Percentiles rank a stretch among this genome's conserved stretches.
Evolutionary conservation across 805 yeast species (phyloP).

Genomic region (Cyberlindnera misumaiensis): DNA sequence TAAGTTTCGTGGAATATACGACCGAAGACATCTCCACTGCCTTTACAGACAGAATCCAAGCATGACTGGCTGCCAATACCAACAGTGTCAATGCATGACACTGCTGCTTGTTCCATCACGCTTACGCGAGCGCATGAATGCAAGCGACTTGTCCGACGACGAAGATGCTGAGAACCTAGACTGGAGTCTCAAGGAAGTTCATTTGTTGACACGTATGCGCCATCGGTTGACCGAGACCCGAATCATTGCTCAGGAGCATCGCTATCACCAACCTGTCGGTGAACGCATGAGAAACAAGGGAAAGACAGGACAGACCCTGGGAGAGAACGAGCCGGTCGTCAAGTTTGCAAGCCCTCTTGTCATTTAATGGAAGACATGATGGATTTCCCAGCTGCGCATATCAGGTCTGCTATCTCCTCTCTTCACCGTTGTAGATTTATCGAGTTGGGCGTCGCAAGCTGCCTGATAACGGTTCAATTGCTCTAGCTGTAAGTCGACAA

Average conservation of each 20-base stretch:
- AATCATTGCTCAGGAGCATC: constrained; percentile 2
- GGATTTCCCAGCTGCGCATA: constrained; percentile 35
- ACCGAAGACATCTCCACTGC: constrained; percentile 23
- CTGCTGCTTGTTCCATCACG: constrained; percentile 13
- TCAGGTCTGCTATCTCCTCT: constrained; percentile 24
- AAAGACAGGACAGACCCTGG: too few species aligned
- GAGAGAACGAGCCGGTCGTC: not conserved
- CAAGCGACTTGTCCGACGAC: not conserved
- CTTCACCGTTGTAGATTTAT: not conserved
- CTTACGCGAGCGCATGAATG: constrained; percentile 2
- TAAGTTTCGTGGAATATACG: constrained; percentile 23
- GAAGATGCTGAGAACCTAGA: constrained; percentile 1
- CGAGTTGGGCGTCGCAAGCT: too few species aligned
- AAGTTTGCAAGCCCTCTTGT: constrained; percentile 1
- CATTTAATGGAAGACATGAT: constrained; percentile 3
- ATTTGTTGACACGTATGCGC: constrained; percentile 2
- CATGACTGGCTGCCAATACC: constrained; percentile 4
- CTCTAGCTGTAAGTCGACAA: constrained; percentile 28
- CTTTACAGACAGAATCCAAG: not conserved
- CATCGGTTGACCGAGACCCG: constrained; percentile 6
- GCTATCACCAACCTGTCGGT: not conserved
- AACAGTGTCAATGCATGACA: constrained; percentile 12
- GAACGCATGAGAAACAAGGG: not conserved
- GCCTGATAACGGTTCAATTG: too few species aligned
- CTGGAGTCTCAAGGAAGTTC: constrained; percentile 1